Percentiles rank a stretch among this genome's conserved stretches.
phyloP scores from a whole-genome alignment of 352 stramenopile species.

The Phytophthora lateralis region DNA sequence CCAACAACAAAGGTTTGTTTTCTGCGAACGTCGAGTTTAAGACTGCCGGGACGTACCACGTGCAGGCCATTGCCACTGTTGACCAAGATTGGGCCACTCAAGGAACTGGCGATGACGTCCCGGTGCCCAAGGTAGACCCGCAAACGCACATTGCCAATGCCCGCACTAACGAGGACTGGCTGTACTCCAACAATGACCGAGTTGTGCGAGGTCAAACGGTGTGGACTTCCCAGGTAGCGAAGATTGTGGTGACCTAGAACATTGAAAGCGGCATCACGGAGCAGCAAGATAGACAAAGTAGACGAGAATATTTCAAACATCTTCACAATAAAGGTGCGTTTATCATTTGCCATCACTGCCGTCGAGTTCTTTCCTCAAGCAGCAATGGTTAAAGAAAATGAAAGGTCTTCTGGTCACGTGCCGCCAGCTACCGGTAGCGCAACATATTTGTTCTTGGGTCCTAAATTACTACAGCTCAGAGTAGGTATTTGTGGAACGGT shows the following conservation, averaged over 20 bases:
- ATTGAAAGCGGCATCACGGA: background rate
- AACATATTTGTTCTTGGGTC: conserved; percentile 22
- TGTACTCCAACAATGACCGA: conserved; percentile 56
- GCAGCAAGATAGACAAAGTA: too few species aligned
- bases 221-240: conserved; percentile 49
- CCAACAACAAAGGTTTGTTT: conserved; percentile 71
- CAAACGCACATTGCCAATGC: conserved; percentile 81
- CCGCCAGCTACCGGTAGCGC: conserved; percentile 5
- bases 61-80: conserved; percentile 61
- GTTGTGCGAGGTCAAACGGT: conserved; percentile 56
- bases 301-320: background rate
- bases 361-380: conserved; percentile 16
- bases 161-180: conserved; percentile 63
- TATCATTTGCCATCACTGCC: conserved; percentile 11
- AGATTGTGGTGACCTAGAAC: conserved; percentile 28
- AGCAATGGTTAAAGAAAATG: background rate
- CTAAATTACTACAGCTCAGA: conserved; percentile 56
- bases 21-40: conserved; percentile 43
- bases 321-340: conserved; percentile 15
- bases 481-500: conserved; percentile 56
- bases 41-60: conserved; percentile 52
- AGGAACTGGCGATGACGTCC: conserved; percentile 35
- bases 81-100: conserved; percentile 72
- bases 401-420: conserved; percentile 18
- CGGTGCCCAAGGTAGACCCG: conserved; percentile 54